Percentiles rank a stretch among this genome's conserved stretches.
Evolutionary conservation across 2,329 filamentous ascomycete genomes (phyloP).

Genomic region (Aspergillus texensis): DNA sequence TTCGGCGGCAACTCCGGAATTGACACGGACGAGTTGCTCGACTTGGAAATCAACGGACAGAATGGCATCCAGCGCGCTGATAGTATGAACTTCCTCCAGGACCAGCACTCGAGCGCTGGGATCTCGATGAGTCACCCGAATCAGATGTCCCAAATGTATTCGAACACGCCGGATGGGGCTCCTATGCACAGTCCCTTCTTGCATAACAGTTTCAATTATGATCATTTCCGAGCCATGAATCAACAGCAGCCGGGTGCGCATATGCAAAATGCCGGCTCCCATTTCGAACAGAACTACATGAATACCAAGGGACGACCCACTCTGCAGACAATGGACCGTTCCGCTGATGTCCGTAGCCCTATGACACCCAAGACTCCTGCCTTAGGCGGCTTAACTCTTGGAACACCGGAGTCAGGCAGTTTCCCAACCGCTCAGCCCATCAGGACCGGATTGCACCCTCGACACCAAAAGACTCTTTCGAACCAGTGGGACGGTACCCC

Average conservation of each 20-base stretch:
- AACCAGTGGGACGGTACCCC: conserved; percentile 89
- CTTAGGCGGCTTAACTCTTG: conserved; percentile 71
- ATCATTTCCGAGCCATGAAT: conserved; percentile 71
- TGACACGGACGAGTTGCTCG: conserved; percentile 84
- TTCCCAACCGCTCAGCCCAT: conserved; percentile 76
- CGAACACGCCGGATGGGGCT: conserved; percentile 86
- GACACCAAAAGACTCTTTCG: conserved; percentile 81
- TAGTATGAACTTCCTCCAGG: conserved; percentile 42
- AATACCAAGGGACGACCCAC: conserved; percentile 61
- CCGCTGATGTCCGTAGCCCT: conserved; percentile 74
- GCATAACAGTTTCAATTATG: conserved; percentile 72
- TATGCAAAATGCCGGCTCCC: conserved; percentile 43
- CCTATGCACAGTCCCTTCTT: conserved; percentile 91
- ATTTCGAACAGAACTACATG: conserved; percentile 60
- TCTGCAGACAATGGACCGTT: conserved; percentile 67
- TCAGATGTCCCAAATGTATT: conserved; percentile 75
- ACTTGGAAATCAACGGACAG: conserved; percentile 53
- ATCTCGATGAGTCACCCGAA: conserved; percentile 66
- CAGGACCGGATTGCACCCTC: conserved; percentile 62
- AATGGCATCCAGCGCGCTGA: conserved; percentile 39
- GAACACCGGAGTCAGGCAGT: conserved; percentile 69
- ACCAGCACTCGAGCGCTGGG: conserved; percentile 58
- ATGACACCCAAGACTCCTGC: conserved; percentile 85
- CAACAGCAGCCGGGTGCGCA: conserved; percentile 48
- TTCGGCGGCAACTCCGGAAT: conserved; percentile 73